Evolutionary conservation across 352 stramenopile genomes (phyloP).

Genomic region (Phytophthora sansomeana): DNA sequence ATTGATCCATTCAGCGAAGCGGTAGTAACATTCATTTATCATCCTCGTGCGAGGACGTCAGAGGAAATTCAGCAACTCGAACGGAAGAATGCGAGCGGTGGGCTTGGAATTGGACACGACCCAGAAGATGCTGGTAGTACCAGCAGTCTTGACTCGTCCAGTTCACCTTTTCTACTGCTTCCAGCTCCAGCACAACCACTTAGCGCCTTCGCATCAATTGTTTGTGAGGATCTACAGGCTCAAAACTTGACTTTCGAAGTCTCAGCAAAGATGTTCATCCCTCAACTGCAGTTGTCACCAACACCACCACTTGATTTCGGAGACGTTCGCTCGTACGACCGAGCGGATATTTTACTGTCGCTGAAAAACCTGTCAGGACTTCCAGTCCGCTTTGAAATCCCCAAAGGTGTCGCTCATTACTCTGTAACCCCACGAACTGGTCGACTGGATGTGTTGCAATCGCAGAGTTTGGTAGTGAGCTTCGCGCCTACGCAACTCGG

Average conservation of each 20-base stretch:
- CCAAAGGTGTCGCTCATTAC: slow-evolving; percentile 79
- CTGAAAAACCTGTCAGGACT: slow-evolving; percentile 86
- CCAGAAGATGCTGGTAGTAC: slow-evolving; percentile 2
- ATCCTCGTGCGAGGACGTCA: slow-evolving; percentile 48
- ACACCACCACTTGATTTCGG: slow-evolving; percentile 80
- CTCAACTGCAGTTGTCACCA: slow-evolving; percentile 56
- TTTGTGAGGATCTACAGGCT: slow-evolving; percentile 66
- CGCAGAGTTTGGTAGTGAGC: slow-evolving; percentile 89
- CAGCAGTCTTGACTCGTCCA: slow-evolving; percentile 5
- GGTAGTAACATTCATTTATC: slow-evolving; percentile 57
- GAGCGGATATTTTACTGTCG: slow-evolving; percentile 84
- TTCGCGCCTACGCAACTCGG: slow-evolving; percentile 91
- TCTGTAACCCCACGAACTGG: slow-evolving; percentile 64
- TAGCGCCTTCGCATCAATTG: slow-evolving; percentile 77
- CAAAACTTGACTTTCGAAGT: slow-evolving; percentile 86
- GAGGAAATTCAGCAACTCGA: slow-evolving; percentile 39
- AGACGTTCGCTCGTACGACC: slow-evolving; percentile 76
- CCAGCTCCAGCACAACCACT: slow-evolving; percentile 40
- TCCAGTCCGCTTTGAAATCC: slow-evolving; percentile 67
- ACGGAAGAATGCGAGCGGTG: slow-evolving; percentile 16
- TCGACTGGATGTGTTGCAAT: slow-evolving; percentile 86
- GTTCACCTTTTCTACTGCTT: slow-evolving; percentile 31
- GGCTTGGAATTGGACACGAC: neutral
- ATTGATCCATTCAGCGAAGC: slow-evolving; percentile 70
- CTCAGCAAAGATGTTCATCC: slow-evolving; percentile 63